Conservation (phyloP, 1,139 yeast genomes). For the Lodderomyces pseudojiufengensis region DNA sequence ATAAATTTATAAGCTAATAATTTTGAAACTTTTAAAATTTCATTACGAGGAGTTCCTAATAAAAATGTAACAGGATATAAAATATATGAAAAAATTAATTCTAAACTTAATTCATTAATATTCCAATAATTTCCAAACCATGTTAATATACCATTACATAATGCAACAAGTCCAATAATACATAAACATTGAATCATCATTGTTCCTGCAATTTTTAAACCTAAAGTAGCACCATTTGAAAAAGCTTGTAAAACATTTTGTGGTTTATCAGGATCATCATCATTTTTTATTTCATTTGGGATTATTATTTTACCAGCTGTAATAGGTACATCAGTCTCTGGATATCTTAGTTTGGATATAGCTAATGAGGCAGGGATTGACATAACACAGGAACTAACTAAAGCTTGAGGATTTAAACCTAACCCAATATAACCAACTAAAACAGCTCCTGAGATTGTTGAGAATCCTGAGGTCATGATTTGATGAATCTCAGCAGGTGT, state of each 20-base stretch:
- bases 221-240: conserved; percentile 60
- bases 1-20: conserved; percentile 58
- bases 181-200: conserved; percentile 61
- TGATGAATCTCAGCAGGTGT: conserved; percentile 65
- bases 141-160: conserved; percentile 54
- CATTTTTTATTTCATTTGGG: conserved; percentile 35
- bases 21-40: conserved; percentile 48
- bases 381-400: conserved; percentile 68
- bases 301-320: conserved; percentile 49
- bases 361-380: conserved; percentile 68
- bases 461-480: conserved; percentile 64
- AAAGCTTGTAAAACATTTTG: conserved; percentile 63
- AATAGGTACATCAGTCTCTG: conserved; percentile 57
- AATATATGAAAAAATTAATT: conserved; percentile 55
- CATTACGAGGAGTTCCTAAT: conserved; percentile 58
- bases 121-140: conserved; percentile 70
- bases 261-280: conserved; percentile 28
- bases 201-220: conserved; percentile 56
- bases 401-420: conserved; percentile 63
- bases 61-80: conserved; percentile 62
- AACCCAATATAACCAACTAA: conserved; percentile 62
- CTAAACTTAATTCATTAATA: conserved; percentile 48
- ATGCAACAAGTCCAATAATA: conserved; percentile 60
- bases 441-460: conserved; percentile 66
- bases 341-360: conserved; percentile 58